Conservation (phyloP, 2,329 filamentous ascomycete genomes). For the Dichotomopilus funicola region DNA sequence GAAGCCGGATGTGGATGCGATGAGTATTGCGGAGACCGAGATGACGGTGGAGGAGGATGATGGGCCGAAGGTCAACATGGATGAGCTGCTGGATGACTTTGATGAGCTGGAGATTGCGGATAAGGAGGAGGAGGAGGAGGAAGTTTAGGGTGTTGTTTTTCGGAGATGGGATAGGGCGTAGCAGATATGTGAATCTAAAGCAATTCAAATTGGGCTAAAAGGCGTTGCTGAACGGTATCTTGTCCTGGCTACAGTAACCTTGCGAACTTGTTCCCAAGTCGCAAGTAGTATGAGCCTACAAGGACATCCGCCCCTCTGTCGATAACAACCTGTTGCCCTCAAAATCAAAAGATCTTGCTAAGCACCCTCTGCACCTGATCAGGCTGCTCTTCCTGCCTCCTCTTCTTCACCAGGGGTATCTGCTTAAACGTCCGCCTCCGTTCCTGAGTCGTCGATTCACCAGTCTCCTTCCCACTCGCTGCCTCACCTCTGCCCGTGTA, state of each 20-base stretch:
- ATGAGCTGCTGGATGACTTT: slow-evolving; percentile 85
- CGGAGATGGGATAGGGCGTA: background rate
- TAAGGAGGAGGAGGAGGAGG: background rate
- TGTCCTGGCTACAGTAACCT: too few species aligned
- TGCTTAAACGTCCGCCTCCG: slow-evolving; percentile 58
- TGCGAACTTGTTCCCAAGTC: too few species aligned
- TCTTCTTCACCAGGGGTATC: slow-evolving; percentile 51
- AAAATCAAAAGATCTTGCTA: slow-evolving; percentile 55
- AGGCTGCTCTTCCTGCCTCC: slow-evolving; percentile 42
- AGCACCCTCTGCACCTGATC: slow-evolving; percentile 54
- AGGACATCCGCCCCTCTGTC: background rate
- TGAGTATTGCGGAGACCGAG: slow-evolving; percentile 60
- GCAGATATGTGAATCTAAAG: background rate
- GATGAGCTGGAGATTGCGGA: slow-evolving; percentile 75
- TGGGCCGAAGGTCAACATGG: slow-evolving; percentile 65
- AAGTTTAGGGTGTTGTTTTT: background rate
- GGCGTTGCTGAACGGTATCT: too few species aligned
- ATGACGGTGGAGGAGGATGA: slow-evolving; percentile 58
- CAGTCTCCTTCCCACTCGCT: slow-evolving; percentile 20
- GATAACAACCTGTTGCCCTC: background rate
- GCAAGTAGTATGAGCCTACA: too few species aligned
- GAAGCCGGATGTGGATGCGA: slow-evolving; percentile 40
- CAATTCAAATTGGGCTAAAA: background rate
- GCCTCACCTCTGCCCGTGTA: slow-evolving; percentile 31
- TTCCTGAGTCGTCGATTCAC: slow-evolving; percentile 23